Percentiles rank a stretch among this genome's conserved stretches.
Conservation (phyloP, 345 rosid genomes). For the Murraya paniculata region DNA sequence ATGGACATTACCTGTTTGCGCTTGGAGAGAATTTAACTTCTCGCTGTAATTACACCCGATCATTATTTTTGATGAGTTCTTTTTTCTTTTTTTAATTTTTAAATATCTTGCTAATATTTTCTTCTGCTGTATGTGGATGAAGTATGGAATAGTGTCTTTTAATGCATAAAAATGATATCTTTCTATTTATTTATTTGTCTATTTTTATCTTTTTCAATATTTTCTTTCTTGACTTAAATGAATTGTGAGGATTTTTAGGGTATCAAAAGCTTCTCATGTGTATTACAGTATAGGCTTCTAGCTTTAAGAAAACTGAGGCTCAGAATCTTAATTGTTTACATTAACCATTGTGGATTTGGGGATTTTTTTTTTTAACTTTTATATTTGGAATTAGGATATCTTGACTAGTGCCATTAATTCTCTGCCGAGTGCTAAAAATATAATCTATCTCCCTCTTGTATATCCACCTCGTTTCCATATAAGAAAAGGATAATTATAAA, state of each 20-base stretch:
- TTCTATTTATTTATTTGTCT: not conserved
- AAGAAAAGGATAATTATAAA: not conserved
- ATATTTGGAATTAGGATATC: not conserved
- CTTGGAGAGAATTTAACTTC: constrained; percentile 69
- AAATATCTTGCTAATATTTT: constrained; percentile 7
- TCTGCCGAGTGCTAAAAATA: not conserved
- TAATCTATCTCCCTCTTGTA: not conserved
- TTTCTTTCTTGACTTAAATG: not conserved
- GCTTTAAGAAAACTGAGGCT: not conserved
- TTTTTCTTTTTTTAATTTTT: constrained; percentile 8
- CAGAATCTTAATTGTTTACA: not conserved
- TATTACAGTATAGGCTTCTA: no score
- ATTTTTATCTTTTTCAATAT: not conserved
- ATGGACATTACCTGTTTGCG: constrained; percentile 70
- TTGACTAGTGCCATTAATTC: not conserved
- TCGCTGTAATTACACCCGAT: constrained; percentile 64
- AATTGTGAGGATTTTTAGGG: not conserved
- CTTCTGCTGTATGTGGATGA: constrained; percentile 9
- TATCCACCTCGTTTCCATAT: not conserved
- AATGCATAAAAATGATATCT: not conserved
- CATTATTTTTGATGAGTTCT: constrained; percentile 31
- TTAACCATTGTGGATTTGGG: not conserved
- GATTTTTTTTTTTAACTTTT: not conserved
- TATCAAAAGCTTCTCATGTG: not conserved
- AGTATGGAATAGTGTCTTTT: not conserved